Percentiles rank a stretch among this genome's conserved stretches.
Conservation (phyloP, 371 early-diverging fungal species). For the Dichotomocladium elegans region DNA sequence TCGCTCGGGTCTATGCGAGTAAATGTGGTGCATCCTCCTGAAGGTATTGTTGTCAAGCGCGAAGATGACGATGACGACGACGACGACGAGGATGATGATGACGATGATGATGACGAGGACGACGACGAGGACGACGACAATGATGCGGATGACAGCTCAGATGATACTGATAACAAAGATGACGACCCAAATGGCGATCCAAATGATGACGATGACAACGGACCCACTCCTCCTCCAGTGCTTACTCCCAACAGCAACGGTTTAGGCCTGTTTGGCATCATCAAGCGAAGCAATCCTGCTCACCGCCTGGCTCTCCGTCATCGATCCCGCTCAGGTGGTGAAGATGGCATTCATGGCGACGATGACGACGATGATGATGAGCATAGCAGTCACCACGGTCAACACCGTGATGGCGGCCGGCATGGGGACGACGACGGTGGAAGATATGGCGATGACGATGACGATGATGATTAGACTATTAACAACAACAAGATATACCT, state of each 20-base stretch:
- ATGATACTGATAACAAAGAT: not conserved
- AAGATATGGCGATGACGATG: not conserved
- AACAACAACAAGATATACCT: too few relatives aligned
- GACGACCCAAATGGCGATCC: not conserved
- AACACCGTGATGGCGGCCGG: not conserved
- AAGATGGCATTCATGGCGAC: not conserved
- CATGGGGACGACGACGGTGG: not conserved
- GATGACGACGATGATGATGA: not conserved
- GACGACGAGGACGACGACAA: not conserved
- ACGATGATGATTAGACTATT: not conserved
- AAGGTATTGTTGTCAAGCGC: not conserved
- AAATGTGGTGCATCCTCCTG: too few relatives aligned
- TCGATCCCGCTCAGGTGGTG: not conserved
- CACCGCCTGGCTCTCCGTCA: not conserved
- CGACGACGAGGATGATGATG: not conserved
- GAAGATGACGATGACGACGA: constrained; percentile 1
- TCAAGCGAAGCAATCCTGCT: too few relatives aligned
- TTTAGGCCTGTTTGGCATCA: not conserved
- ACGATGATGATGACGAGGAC: not conserved
- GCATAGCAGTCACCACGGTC: not conserved
- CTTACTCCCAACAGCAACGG: not conserved
- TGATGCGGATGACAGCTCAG: not conserved
- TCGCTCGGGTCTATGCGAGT: not conserved
- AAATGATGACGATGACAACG: not conserved
- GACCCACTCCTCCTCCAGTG: not conserved